Base-by-base conservation (phyloP, 805 yeast species). In the Pachysolen tannophilus region DNA sequence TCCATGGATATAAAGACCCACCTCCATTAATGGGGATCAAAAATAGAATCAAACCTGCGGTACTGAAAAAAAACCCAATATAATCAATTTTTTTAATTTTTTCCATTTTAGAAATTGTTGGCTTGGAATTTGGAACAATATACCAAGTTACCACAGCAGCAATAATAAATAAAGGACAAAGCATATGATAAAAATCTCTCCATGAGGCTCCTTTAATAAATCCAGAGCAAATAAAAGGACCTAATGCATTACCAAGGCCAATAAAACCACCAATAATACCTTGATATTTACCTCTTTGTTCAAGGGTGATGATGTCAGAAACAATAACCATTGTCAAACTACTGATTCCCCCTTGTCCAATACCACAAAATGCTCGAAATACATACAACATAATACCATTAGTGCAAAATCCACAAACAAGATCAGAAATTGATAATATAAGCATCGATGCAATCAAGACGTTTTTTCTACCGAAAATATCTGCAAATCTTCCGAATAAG, bases 1-100 rank as follows among this genome's bases (percentile, higher is more conserved):
- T 45, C 87, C 87, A 81, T 0, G 59, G 50, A 47, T 65, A 76
- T 8, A 68, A 57, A 7, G 69, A 57, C 3, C 85, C 85, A 24
- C 85, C 86, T 13, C 79, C 78, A 42, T 68, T 65, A 15, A 75
- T 49, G 3, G 80, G 78, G n/a, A 77, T 60, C 32, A 75, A 58
- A 11, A 77, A 45, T 3, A 76, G 50, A 0, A 74, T 68, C 19
- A 66, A 58, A 0, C 71, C 67, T 2, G 72, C 60, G 4, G 77
- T 58, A 24, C 72, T 55, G 10, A 70, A 53, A 20, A 69, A 42
- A 28, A 72, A 61, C 0, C 85, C 85, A 6, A 55, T 43, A 42
- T 65, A 70, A 50, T 78, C 85, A 28, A 75, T 65, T 24, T 61
- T 64, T 45, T 52, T 52, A 44, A 69, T 51, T 42, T 67, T 66